Percentiles rank a stretch among this genome's conserved stretches.
Conservation (phyloP, 768 basidiomycete species). For the Hortiboletus campestris region DNA sequence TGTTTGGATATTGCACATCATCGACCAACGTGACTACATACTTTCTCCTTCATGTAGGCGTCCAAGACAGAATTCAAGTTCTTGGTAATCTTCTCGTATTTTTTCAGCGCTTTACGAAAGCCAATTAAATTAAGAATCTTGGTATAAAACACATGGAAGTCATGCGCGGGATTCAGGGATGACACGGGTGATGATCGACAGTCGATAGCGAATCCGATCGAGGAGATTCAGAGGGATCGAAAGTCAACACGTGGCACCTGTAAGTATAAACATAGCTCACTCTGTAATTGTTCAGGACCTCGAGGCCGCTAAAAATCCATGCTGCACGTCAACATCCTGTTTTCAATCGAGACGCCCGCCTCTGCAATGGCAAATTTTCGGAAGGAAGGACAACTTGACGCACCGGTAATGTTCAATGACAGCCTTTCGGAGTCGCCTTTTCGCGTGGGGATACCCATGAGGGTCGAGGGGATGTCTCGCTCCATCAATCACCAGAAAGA, state of each 20-base stretch:
- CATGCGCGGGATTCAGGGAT: too few species aligned
- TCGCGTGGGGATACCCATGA: slow-evolving; percentile 77
- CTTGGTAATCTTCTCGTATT: slow-evolving; percentile 78
- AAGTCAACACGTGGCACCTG: neutral
- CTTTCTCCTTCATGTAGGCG: slow-evolving; percentile 81
- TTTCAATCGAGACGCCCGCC: neutral
- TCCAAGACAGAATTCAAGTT: slow-evolving; percentile 72
- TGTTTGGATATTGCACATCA: neutral
- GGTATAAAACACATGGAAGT: neutral
- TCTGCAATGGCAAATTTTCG: neutral
- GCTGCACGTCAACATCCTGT: slow-evolving; percentile 7
- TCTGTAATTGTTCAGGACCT: slow-evolving; percentile 86
- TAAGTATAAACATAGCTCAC: slow-evolving; percentile 34
- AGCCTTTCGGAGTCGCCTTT: slow-evolving; percentile 80
- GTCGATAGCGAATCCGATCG: too few species aligned
- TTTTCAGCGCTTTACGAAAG: slow-evolving; percentile 82
- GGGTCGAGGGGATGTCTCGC: slow-evolving; percentile 46
- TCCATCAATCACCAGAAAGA: neutral
- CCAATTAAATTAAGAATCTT: slow-evolving; percentile 88
- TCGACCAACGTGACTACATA: slow-evolving; percentile 20
- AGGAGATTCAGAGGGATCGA: neutral
- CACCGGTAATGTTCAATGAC: slow-evolving; percentile 79
- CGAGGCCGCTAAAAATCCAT: slow-evolving; percentile 54
- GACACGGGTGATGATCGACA: too few species aligned
- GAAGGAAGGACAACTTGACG: neutral